phyloP scores from a whole-genome alignment of 306 rosid species.

The Prunus kanzakura region DNA sequence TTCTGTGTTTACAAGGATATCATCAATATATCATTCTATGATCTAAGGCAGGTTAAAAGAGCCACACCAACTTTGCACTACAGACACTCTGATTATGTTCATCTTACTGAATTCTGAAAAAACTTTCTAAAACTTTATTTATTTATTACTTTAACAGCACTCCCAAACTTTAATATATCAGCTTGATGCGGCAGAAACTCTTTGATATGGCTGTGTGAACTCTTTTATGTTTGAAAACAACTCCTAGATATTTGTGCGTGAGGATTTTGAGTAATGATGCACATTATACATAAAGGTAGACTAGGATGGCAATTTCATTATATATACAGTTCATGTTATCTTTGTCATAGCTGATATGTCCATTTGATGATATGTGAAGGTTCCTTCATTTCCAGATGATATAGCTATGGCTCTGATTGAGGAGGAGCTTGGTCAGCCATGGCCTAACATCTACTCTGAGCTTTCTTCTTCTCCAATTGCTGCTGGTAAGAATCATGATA shows the following conservation, averaged over 20 bases:
- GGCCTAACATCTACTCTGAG: conserved; percentile 86
- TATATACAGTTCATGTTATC: conserved; percentile 15
- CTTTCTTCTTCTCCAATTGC: conserved; percentile 95
- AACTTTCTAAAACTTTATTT: neutral
- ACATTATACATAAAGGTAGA: neutral
- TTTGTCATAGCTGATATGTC: conserved; percentile 33
- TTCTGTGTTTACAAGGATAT: neutral
- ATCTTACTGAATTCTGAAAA: neutral
- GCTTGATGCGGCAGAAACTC: neutral
- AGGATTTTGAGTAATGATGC: neutral
- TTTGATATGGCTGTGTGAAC: neutral
- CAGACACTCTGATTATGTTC: neutral
- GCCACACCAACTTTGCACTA: neutral
- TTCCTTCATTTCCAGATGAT: conserved; percentile 97
- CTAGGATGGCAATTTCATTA: neutral
- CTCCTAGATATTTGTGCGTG: neutral
- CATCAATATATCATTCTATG: neutral
- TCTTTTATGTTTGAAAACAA: neutral
- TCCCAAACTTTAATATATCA: neutral
- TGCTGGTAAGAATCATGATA: conserved; percentile 67
- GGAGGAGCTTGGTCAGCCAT: conserved; percentile 98
- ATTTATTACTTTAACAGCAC: neutral
- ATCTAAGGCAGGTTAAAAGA: neutral
- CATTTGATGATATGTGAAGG: conserved; percentile 50
- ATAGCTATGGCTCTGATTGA: conserved; percentile 93